phyloP scores from a whole-genome alignment of 257 asterid genomes.

The Ajuga chamaepitys region DNA sequence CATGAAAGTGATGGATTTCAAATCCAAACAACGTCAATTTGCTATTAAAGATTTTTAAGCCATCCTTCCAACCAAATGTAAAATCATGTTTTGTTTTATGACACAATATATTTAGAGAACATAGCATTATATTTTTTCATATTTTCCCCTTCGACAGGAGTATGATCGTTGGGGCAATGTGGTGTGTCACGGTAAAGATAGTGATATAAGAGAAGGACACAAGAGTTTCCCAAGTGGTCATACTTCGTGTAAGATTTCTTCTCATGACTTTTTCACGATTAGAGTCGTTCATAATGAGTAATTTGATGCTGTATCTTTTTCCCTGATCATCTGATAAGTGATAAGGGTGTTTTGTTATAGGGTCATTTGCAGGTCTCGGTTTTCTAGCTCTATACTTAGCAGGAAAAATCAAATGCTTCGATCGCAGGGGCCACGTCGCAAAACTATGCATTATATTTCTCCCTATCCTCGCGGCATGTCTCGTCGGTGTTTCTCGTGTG shows the following conservation, averaged over 20 bases:
- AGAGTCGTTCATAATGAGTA: too few species aligned
- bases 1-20: too few species aligned
- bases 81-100: too few species aligned
- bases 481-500: conserved; percentile 84
- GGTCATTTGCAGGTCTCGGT: conserved; percentile 94
- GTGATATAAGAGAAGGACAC: conserved; percentile 79
- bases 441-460: conserved; percentile 66
- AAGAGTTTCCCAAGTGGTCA: conserved; percentile 97
- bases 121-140: background rate
- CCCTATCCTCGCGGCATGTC: conserved; percentile 68
- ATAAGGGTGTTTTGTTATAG: conserved; percentile 24
- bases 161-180: conserved; percentile 66
- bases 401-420: conserved; percentile 75
- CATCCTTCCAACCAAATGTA: too few species aligned
- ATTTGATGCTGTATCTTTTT: background rate
- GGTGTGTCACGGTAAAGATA: conserved; percentile 50
- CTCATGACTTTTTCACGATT: too few species aligned
- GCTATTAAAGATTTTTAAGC: too few species aligned
- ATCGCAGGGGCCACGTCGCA: conserved; percentile 65
- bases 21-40: too few species aligned
- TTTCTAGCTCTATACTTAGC: conserved; percentile 67
- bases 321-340: background rate
- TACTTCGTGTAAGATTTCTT: conserved; percentile 46
- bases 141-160: conserved; percentile 25
- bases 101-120: background rate